These are phyloP conservation scores for Phylloporus sp. DNA, from an alignment of 768 basidiomycete genomes.

Conservation along the genomic window DNA sequence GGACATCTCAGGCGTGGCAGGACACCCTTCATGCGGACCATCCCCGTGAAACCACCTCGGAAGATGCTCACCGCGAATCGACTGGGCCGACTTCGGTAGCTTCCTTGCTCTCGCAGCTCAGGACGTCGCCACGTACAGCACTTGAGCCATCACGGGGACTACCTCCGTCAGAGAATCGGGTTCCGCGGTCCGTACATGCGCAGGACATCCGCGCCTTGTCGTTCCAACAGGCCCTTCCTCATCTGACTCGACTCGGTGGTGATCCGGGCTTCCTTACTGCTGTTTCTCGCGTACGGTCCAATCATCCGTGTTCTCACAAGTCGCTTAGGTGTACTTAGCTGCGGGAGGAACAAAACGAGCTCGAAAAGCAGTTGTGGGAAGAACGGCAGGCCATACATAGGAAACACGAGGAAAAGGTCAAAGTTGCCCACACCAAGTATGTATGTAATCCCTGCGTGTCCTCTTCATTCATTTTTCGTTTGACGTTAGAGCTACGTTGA, in stretches of 20 bases:
- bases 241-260: constrained; percentile 56
- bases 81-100: constrained; percentile 47
- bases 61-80: constrained; percentile 6
- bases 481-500: constrained; percentile 56
- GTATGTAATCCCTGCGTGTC: constrained; percentile 18
- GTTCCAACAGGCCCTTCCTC: constrained; percentile 69
- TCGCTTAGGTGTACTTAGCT: constrained; percentile 42
- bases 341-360: constrained; percentile 62
- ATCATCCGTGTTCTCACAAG: background rate
- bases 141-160: constrained; percentile 15
- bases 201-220: constrained; percentile 46
- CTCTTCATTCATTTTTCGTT: constrained; percentile 2
- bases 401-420: constrained; percentile 70
- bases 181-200: constrained; percentile 11
- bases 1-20: constrained; percentile 68
- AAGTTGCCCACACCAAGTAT: constrained; percentile 63
- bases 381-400: constrained; percentile 59
- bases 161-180: constrained; percentile 7
- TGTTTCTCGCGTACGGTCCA: constrained; percentile 47
- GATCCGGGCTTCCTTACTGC: constrained; percentile 48
- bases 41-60: constrained; percentile 3
- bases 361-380: constrained; percentile 67
- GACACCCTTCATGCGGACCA: constrained; percentile 31
- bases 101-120: constrained; percentile 59
- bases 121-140: constrained; percentile 27